phyloP scores from a whole-genome alignment of 140 eudicot species.

The Oenanthe javanica region DNA sequence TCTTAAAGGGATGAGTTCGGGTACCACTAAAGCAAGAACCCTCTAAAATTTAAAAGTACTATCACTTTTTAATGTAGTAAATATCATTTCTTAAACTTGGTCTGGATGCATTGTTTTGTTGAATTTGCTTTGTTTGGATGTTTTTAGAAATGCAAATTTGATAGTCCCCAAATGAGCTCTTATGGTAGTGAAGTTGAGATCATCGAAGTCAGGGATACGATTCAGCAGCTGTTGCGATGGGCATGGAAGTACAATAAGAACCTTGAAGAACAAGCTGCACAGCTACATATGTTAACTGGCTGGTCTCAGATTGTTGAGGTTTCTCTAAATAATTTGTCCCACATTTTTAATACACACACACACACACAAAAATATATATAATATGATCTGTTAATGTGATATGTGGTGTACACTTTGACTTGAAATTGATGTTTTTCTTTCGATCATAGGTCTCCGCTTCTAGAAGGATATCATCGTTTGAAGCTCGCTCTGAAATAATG shows the following conservation, averaged over 20 bases:
- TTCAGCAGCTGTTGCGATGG: constrained; percentile 85
- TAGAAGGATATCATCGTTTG: constrained; percentile 65
- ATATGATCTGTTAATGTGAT: not conserved
- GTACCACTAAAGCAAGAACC: not conserved
- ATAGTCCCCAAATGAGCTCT: constrained; percentile 54
- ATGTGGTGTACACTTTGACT: not conserved
- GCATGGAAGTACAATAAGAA: constrained; percentile 94
- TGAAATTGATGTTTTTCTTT: not conserved
- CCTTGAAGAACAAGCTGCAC: constrained; percentile 99
- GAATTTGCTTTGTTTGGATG: not conserved
- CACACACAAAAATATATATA: not conserved
- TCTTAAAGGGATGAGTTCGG: not conserved
- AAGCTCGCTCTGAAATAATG: constrained; percentile 66
- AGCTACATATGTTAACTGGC: constrained; percentile 91
- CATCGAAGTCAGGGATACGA: constrained; percentile 53
- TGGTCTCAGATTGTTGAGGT: constrained; percentile 99
- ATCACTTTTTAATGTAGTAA: not conserved
- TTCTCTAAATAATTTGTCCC: not conserved
- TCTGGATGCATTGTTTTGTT: not conserved
- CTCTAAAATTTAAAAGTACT: not conserved
- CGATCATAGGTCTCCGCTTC: constrained; percentile 68
- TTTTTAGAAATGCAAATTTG: constrained; percentile 52
- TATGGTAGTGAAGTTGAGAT: constrained; percentile 73
- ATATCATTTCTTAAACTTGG: not conserved
- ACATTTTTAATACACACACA: not conserved